phyloP scores from a whole-genome alignment of 1,284 basidiomycete species.

The Baeospora myosura region DNA sequence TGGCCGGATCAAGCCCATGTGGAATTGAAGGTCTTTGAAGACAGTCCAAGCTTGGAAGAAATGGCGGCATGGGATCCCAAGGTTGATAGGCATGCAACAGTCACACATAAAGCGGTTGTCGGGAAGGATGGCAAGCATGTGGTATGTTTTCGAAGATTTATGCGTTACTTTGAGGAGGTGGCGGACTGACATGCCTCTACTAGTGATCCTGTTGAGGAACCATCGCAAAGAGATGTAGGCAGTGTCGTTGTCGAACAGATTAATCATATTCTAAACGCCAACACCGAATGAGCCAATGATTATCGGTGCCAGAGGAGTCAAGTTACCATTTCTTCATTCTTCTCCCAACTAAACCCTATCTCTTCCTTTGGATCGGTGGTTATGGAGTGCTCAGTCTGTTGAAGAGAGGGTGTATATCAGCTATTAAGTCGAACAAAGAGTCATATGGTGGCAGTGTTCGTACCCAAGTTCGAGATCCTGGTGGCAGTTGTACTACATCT shows the following conservation, averaged over 20 bases:
- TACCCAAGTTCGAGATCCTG: constrained; percentile 18
- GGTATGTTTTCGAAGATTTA: neutral
- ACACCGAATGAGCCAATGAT: neutral
- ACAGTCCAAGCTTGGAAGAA: constrained; percentile 7
- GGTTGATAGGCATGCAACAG: constrained; percentile 9
- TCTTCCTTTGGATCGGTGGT: constrained; percentile 6
- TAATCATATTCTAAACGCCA: neutral
- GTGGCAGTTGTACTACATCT: constrained; percentile 15
- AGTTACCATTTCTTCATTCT: constrained; percentile 15
- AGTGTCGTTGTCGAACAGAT: constrained; percentile 4
- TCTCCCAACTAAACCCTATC: constrained; percentile 16
- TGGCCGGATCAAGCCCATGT: constrained; percentile 5
- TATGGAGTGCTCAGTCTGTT: constrained; percentile 15
- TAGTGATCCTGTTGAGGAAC: neutral
- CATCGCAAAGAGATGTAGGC: constrained; percentile 2
- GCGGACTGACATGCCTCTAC: neutral
- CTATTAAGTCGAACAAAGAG: constrained; percentile 1
- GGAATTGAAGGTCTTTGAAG: constrained; percentile 5
- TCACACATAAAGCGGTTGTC: constrained; percentile 10
- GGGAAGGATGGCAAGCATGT: constrained; percentile 6
- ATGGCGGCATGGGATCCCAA: constrained; percentile 11
- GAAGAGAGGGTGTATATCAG: constrained; percentile 2
- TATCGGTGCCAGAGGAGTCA: neutral
- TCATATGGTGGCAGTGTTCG: constrained; percentile 6
- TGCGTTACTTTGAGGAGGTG: neutral